phyloP scores from a whole-genome alignment of 2,329 filamentous ascomycete species.

The Fusarium ramigenum region DNA sequence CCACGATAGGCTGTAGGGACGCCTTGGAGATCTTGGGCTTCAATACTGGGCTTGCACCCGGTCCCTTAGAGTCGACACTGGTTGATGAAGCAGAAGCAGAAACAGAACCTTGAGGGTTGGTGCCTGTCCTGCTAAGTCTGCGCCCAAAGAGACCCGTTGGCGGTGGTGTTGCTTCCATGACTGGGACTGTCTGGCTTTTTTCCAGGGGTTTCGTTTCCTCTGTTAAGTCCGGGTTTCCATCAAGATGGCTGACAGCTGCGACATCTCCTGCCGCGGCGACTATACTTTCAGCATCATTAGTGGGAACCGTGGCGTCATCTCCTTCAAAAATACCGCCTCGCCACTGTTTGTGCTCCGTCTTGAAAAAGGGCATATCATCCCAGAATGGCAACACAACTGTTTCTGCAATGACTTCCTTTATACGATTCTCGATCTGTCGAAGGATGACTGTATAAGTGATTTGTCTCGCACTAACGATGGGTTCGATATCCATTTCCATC shows the following conservation, averaged over 20 bases:
- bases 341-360: conserved; percentile 79
- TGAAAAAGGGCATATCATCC: conserved; percentile 93
- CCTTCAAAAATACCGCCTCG: conserved; percentile 84
- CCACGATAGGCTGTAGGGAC: conserved; percentile 71
- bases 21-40: conserved; percentile 52
- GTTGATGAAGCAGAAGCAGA: conserved; percentile 59
- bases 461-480: conserved; percentile 92
- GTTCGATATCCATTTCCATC: conserved; percentile 93
- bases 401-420: conserved; percentile 92
- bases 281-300: conserved; percentile 31
- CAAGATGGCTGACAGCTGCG: conserved; percentile 57
- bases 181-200: conserved; percentile 63
- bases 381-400: conserved; percentile 92
- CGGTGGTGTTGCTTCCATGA: conserved; percentile 50
- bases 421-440: conserved; percentile 91
- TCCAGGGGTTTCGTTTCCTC: conserved; percentile 59
- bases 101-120: conserved; percentile 47
- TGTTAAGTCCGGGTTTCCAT: conserved; percentile 52
- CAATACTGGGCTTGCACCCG: conserved; percentile 47
- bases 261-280: conserved; percentile 55
- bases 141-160: conserved; percentile 60
- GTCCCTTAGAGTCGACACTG: conserved; percentile 58
- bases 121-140: conserved; percentile 53
- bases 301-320: conserved; percentile 56
- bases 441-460: conserved; percentile 95